Evolutionary conservation across 1,139 yeast genomes (phyloP), one percentile per base, ranked within the genome.

Genomic region (Yamadazyma trypodendri): DNA sequence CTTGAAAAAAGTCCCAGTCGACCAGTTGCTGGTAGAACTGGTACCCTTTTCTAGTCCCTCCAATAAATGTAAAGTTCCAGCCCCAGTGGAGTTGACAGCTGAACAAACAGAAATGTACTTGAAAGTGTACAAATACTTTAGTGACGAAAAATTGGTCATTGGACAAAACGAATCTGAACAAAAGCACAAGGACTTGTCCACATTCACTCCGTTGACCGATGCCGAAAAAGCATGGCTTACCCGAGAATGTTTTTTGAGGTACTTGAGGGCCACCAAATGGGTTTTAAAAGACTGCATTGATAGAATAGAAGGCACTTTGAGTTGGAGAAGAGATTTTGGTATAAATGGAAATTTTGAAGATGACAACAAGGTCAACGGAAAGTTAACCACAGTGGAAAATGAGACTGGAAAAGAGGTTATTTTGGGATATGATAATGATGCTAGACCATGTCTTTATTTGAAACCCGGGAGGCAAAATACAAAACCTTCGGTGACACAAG

Each of bases 41-140:
- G 42, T 60, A 7, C 92, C 94, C 2, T 82, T 84, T 50, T 64
- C 61, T 8, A 50, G 50, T 1, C 77, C 85, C 1, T 73, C 83
- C 3, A 41, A 54, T 1, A 57, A 59, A 23, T 64, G 84, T 28
- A 58, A 55, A 28, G 75, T 80, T 3, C 92, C 92, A 0, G 54
- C 57, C 31, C 76, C 70, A 14, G 57, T 57, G 6, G 59, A 66
- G 34, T 66, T 90, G 34, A 67, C 75, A 1, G 56, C 58, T 1
- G 81, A 75, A 15, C 84, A 92, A 59, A 57, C 68, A 41, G 59
- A 56, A 13, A 83, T 80, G 62, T 90, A 83, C 52, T 52, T 65
- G 13, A 57, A 61, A 17, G 86, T 89, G 1, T 65, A 82, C 37
- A 58, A 63, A 31, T 79, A 85, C 59, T 84, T 88, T 57, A 67